Conservation (phyloP, 192 early-diverging fungal genomes). For the Coemansia sp. region DNA sequence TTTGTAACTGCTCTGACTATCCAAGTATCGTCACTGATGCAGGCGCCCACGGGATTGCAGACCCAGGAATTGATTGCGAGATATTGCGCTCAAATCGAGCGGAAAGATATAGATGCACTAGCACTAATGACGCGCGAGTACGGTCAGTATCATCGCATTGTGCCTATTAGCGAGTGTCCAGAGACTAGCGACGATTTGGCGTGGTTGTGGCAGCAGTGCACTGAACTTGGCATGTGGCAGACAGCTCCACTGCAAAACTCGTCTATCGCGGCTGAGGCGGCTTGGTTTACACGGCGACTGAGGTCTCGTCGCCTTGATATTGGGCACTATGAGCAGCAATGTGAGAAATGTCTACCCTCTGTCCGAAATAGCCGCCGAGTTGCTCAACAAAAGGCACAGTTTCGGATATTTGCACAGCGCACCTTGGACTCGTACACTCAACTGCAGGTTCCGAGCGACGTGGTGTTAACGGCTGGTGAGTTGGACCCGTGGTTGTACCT, state of each 20-base stretch:
- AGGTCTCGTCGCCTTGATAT: conserved; percentile 29
- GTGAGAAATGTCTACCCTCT: conserved; percentile 21
- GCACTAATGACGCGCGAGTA: conserved; percentile 11
- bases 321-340: conserved; percentile 21
- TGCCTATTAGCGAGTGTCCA: conserved; percentile 8
- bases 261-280: not conserved
- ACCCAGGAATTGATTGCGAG: not conserved
- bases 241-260: conserved; percentile 27
- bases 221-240: conserved; percentile 46
- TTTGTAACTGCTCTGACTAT: conserved; percentile 20
- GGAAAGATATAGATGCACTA: not conserved
- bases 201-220: conserved; percentile 54
- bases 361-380: not conserved
- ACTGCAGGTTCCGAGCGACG: not conserved
- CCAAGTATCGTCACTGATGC: conserved; percentile 18
- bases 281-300: conserved; percentile 19
- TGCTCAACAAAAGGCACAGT: conserved; percentile 1
- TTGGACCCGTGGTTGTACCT: conserved; percentile 40
- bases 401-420: conserved; percentile 22
- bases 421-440: conserved; percentile 7
- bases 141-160: not conserved
- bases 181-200: conserved; percentile 16
- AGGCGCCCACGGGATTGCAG: conserved; percentile 5
- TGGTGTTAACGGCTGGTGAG: conserved; percentile 27
- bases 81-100: conserved; percentile 17